Evolutionary conservation across 2,329 filamentous ascomycete species (phyloP).

Genomic region (Verticillium zaregamsianum): DNA sequence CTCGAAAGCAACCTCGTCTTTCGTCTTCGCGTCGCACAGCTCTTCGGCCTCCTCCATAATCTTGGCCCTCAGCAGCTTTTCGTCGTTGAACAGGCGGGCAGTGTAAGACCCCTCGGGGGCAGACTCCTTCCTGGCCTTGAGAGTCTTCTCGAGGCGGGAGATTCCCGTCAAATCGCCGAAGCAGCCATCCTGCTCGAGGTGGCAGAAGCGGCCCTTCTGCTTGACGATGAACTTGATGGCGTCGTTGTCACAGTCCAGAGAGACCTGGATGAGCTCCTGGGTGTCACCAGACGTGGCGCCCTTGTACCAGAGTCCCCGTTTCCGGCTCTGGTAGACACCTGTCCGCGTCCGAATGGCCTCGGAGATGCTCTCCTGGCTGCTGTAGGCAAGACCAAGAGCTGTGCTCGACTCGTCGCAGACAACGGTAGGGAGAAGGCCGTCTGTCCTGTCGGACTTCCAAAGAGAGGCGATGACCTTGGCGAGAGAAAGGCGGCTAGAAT

Average conservation of each 20-base stretch:
- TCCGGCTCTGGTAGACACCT: slow-evolving; percentile 94
- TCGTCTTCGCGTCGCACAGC: slow-evolving; percentile 78
- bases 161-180: slow-evolving; percentile 84
- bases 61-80: slow-evolving; percentile 85
- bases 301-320: slow-evolving; percentile 95
- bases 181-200: slow-evolving; percentile 86
- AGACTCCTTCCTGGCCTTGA: slow-evolving; percentile 74
- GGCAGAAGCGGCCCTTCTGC: slow-evolving; percentile 91
- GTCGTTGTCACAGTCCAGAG: slow-evolving; percentile 90
- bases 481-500: slow-evolving; percentile 59
- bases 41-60: slow-evolving; percentile 99
- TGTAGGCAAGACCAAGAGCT: slow-evolving; percentile 88
- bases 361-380: slow-evolving; percentile 82
- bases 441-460: slow-evolving; percentile 76
- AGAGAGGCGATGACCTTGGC: slow-evolving; percentile 68
- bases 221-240: slow-evolving; percentile 85
- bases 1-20: slow-evolving; percentile 86
- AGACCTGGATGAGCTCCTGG: slow-evolving; percentile 80
- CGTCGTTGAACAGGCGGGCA: slow-evolving; percentile 84
- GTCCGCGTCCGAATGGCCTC: slow-evolving; percentile 75
- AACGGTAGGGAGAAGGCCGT: slow-evolving; percentile 82
- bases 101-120: slow-evolving; percentile 92
- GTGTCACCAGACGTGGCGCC: slow-evolving; percentile 91
- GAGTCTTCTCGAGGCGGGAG: slow-evolving; percentile 79
- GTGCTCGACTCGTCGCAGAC: slow-evolving; percentile 85